Percentiles rank a stretch among this genome's conserved stretches.
phyloP scores from a whole-genome alignment of 306 rosid species.

The Dryas drummondii region DNA sequence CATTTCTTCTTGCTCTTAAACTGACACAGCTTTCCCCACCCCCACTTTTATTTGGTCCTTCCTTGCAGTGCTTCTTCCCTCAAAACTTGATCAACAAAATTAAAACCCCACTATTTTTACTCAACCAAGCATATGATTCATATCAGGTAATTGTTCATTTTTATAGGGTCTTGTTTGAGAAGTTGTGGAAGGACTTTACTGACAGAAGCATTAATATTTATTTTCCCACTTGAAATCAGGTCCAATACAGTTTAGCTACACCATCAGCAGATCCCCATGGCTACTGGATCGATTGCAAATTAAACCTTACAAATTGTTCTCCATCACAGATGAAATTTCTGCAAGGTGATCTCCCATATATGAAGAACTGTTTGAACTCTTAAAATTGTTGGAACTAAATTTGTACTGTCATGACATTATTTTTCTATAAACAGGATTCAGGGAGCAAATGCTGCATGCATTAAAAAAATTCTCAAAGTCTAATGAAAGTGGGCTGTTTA shows the following conservation, averaged over 20 bases:
- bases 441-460: conserved; percentile 69
- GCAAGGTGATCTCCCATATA: conserved; percentile 49
- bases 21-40: conserved; percentile 12
- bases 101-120: conserved; percentile 66
- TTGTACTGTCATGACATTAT: background rate
- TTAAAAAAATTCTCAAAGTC: conserved; percentile 54
- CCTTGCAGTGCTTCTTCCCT: conserved; percentile 80
- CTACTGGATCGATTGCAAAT: conserved; percentile 78
- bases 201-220: conserved; percentile 11
- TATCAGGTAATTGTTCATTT: conserved; percentile 66
- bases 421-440: conserved; percentile 54
- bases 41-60: background rate
- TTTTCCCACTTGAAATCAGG: conserved; percentile 44
- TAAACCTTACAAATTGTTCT: conserved; percentile 64
- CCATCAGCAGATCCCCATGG: conserved; percentile 86
- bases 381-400: background rate
- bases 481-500: conserved; percentile 60
- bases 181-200: background rate
- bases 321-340: conserved; percentile 64
- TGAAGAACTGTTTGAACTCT: conserved; percentile 16
- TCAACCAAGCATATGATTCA: conserved; percentile 80
- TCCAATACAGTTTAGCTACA: conserved; percentile 80
- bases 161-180: background rate
- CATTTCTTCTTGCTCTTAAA: background rate
- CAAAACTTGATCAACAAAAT: conserved; percentile 54